Evolutionary conservation across 2,329 filamentous ascomycete species (phyloP).

Genomic region (Cordyceps farinosa): DNA sequence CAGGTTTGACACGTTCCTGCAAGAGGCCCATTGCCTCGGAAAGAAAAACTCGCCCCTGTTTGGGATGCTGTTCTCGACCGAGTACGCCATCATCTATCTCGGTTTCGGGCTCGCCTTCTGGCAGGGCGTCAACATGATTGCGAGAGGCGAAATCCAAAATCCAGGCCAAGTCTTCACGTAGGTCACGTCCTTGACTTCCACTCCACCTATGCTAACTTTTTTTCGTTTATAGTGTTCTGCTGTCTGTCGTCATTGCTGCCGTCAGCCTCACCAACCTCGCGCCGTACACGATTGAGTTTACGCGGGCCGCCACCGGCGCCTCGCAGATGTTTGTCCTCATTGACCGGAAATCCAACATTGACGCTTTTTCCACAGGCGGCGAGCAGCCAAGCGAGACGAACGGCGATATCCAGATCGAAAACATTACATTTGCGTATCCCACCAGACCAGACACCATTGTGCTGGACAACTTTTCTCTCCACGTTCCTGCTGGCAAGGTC

Average conservation of each 20-base stretch:
- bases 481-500: constrained; percentile 43
- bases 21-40: constrained; percentile 34
- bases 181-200: constrained; percentile 12
- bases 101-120: constrained; percentile 44
- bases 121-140: constrained; percentile 40
- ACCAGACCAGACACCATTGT: constrained; percentile 40
- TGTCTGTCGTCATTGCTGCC: constrained; percentile 38
- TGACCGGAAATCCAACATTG: constrained; percentile 35
- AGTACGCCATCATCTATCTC: constrained; percentile 41
- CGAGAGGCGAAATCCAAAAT: constrained; percentile 34
- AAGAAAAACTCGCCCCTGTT: constrained; percentile 37
- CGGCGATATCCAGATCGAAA: constrained; percentile 37
- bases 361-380: constrained; percentile 34
- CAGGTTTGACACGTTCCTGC: constrained; percentile 38
- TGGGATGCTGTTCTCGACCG: constrained; percentile 36
- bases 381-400: constrained; percentile 28
- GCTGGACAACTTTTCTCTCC: constrained; percentile 39
- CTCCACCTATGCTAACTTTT: not conserved
- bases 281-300: constrained; percentile 37
- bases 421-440: constrained; percentile 45
- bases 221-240: constrained; percentile 29
- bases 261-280: constrained; percentile 35
- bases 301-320: constrained; percentile 35
- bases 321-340: constrained; percentile 37
- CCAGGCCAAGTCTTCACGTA: constrained; percentile 40